phyloP scores from a whole-genome alignment of 1,284 basidiomycete species.

The Malassezia furfur region DNA sequence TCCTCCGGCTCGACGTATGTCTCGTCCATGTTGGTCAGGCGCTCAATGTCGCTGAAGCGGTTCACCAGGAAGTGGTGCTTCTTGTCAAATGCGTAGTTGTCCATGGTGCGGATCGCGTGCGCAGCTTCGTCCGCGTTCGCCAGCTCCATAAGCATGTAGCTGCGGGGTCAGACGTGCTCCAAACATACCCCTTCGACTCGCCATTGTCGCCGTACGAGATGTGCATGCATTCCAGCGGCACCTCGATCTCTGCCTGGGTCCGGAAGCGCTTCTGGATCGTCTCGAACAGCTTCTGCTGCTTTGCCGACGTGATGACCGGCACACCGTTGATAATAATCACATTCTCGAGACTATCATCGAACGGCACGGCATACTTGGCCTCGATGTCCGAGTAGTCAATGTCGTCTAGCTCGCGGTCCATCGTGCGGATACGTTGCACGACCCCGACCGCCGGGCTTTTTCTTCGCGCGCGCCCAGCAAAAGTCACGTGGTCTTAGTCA shows the following conservation, averaged over 20 bases:
- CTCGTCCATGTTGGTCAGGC: conserved; percentile 69
- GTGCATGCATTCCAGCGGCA: conserved; percentile 46
- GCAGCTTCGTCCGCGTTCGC: conserved; percentile 70
- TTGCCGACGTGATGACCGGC: conserved; percentile 48
- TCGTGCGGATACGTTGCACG: conserved; percentile 26
- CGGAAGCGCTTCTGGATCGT: conserved; percentile 49
- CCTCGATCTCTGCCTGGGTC: conserved; percentile 46
- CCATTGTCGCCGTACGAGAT: conserved; percentile 48
- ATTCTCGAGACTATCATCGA: conserved; percentile 49
- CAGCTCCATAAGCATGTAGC: conserved; percentile 79
- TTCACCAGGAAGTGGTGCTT: conserved; percentile 84
- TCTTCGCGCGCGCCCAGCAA: conserved; percentile 5
- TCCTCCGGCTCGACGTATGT: conserved; percentile 68
- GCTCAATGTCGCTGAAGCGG: conserved; percentile 85
- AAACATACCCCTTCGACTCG: conserved; percentile 46
- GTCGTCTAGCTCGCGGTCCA: conserved; percentile 54
- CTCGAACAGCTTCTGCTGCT: conserved; percentile 48
- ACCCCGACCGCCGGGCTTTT: conserved; percentile 1
- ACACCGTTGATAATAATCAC: conserved; percentile 50
- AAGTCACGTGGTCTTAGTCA: conserved; percentile 15
- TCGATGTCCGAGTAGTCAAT: conserved; percentile 94
- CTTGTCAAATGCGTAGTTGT: conserved; percentile 81
- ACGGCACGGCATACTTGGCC: conserved; percentile 56
- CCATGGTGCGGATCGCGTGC: conserved; percentile 67
- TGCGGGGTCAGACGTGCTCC: neutral